A percentile compares a stretch with the other conserved stretches of the same genome.
These are phyloP conservation scores for Sporothrix protearum DNA, from an alignment of 2,329 filamentous ascomycete species.

Conservation along the genomic window DNA sequence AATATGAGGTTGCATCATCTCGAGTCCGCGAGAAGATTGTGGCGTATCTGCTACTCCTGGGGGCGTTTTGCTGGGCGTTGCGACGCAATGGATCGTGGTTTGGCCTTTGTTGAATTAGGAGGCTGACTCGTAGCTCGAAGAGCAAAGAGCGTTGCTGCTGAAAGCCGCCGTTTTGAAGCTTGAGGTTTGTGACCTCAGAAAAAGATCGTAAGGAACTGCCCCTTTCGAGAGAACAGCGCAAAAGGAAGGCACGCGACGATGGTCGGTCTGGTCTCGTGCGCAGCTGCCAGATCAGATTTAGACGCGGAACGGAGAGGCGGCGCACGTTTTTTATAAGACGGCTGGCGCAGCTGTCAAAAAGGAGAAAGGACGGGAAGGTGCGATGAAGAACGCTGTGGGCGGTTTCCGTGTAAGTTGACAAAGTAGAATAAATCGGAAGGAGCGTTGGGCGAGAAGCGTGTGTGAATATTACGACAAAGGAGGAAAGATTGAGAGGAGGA, in stretches of 20 bases:
- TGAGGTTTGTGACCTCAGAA: neutral
- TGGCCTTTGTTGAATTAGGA: neutral
- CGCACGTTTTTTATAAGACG: neutral
- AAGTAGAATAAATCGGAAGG: conserved; percentile 7
- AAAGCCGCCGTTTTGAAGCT: neutral
- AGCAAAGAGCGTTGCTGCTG: neutral
- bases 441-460: neutral
- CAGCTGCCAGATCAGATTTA: conserved; percentile 7
- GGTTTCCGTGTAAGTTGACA: conserved; percentile 7
- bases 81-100: neutral
- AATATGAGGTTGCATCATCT: neutral
- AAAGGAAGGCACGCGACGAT: conserved; percentile 5
- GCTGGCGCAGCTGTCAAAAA: neutral
- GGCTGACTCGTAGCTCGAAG: neutral
- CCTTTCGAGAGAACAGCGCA: neutral
- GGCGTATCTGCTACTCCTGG: too few species aligned
- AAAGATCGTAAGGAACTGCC: neutral
- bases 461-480: neutral
- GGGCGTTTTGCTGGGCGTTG: neutral
- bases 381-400: neutral
- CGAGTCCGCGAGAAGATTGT: neutral
- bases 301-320: neutral
- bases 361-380: neutral
- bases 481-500: neutral
- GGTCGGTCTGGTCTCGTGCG: conserved; percentile 17